phyloP scores from a whole-genome alignment of 2,329 filamentous ascomycete species.

The Alternaria sp. region DNA sequence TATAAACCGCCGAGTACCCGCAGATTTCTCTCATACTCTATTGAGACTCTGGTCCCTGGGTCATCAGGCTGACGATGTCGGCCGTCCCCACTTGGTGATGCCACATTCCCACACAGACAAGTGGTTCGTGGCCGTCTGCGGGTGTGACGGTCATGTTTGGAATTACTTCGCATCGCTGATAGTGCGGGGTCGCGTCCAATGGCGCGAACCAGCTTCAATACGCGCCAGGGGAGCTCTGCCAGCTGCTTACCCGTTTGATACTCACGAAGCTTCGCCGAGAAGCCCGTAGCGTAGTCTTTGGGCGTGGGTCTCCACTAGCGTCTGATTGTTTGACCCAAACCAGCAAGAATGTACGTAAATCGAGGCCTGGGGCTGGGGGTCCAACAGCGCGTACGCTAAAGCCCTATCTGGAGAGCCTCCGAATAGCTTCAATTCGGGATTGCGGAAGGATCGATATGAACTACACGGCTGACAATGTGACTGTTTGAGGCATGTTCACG shows the following conservation, averaged over 20 bases:
- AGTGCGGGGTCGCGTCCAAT: constrained; percentile 51
- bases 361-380: constrained; percentile 17
- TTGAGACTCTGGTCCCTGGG: constrained; percentile 29
- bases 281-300: constrained; percentile 24
- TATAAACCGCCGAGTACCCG: constrained; percentile 37
- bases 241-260: constrained; percentile 27
- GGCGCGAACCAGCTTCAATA: constrained; percentile 29
- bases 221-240: constrained; percentile 28
- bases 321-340: constrained; percentile 21
- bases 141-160: constrained; percentile 45
- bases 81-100: constrained; percentile 46
- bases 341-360: constrained; percentile 31
- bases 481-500: background rate
- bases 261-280: constrained; percentile 20
- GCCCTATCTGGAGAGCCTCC: constrained; percentile 28
- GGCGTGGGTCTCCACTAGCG: constrained; percentile 16
- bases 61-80: constrained; percentile 30
- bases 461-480: constrained; percentile 1
- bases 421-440: constrained; percentile 18
- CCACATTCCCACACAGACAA: constrained; percentile 28
- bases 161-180: constrained; percentile 38
- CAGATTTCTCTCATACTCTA: constrained; percentile 19
- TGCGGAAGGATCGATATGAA: constrained; percentile 12
- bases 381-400: constrained; percentile 19
- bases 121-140: constrained; percentile 31